Evolutionary conservation across 1,139 yeast species (phyloP), one percentile per base, ranked within the genome.

Genomic region (Nadsonia starkeyi-henricii): DNA sequence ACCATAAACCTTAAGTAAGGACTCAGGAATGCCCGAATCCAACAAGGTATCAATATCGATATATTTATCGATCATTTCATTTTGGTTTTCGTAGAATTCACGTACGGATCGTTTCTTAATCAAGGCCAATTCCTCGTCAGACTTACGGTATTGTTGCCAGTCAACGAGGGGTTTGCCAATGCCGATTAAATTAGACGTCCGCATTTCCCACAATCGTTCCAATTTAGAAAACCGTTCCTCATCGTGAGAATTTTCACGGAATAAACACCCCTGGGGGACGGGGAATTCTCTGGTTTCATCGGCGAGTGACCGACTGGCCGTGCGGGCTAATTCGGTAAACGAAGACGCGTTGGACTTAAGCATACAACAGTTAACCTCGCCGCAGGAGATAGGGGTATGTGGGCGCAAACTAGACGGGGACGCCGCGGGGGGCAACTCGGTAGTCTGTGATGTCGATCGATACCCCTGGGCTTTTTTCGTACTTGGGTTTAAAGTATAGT

Each of bases 1-100:
- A 12, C 77, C 78, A 57, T 83, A 83, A 48, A 75, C 78, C 49
- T 76, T 70, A 47, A 84, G 70, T 77, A 84, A 78, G 45, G 75
- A 72, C 51, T 73, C 70, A 54, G 81, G 85, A 50, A 83, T 72
- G 1, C 88, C 89, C 2, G 86, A 77, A 60, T 82, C 93, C 47
- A 84, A 68, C 50, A 82, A 68, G 49, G 71, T 67, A 59, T 84
- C 94, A 33, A 84, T 77, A 52, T 77, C 82, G 46, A 65, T 62
- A 55, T 76, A 81, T 48, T 76, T 69, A 30, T 73, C 75, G 51
- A 82, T 77, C 51, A 79, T 62, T 36, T 70, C 74, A 58, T 84
- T 82, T 62, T 82, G 89, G 19, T 52, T 47, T 39, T 51, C 55
- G 49, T 68, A 68, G 50, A 51, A 67, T 39, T 55, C 48, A 2